Conservation (phyloP, 768 basidiomycete species). For the Amanita muscaria region DNA sequence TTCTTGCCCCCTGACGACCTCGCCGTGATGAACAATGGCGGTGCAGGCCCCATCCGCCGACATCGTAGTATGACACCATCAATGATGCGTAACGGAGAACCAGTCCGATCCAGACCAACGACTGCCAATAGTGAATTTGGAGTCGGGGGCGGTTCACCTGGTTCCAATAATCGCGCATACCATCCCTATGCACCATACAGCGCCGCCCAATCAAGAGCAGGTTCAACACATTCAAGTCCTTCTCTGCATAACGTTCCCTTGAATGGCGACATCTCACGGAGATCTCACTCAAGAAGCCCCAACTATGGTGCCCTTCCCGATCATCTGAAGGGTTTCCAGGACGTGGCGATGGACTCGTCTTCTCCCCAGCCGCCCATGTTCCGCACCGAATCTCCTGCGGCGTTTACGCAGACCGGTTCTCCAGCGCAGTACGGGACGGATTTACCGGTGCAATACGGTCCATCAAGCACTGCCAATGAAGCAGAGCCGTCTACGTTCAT, state of each 20-base stretch:
- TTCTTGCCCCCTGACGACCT: conserved; percentile 37
- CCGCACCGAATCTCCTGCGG: conserved; percentile 31
- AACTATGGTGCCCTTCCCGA: conserved; percentile 32
- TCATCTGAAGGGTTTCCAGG: conserved; percentile 39
- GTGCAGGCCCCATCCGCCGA: conserved; percentile 45
- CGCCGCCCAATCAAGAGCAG: conserved; percentile 24
- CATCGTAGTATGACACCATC: conserved; percentile 76
- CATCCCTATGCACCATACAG: conserved; percentile 46
- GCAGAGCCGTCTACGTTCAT: conserved; percentile 2
- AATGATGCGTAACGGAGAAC: conserved; percentile 41
- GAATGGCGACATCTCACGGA: conserved; percentile 22
- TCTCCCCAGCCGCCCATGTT: conserved; percentile 19
- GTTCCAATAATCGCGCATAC: conserved; percentile 37
- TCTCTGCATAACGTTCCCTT: conserved; percentile 32
- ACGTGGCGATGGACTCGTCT: conserved; percentile 23
- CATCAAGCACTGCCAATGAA: conserved; percentile 2
- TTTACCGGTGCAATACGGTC: conserved; percentile 22
- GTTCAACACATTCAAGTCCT: conserved; percentile 39
- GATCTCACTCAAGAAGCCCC: conserved; percentile 34
- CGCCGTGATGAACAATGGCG: conserved; percentile 14
- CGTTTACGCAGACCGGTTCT: conserved; percentile 26
- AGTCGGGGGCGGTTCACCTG: conserved; percentile 25
- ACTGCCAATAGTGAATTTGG: conserved; percentile 33
- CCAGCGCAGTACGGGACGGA: conserved; percentile 30
- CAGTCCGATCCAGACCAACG: conserved; percentile 35